Conservation (phyloP, 2,329 filamentous ascomycete species). For the Echinosphaeria canescens region DNA sequence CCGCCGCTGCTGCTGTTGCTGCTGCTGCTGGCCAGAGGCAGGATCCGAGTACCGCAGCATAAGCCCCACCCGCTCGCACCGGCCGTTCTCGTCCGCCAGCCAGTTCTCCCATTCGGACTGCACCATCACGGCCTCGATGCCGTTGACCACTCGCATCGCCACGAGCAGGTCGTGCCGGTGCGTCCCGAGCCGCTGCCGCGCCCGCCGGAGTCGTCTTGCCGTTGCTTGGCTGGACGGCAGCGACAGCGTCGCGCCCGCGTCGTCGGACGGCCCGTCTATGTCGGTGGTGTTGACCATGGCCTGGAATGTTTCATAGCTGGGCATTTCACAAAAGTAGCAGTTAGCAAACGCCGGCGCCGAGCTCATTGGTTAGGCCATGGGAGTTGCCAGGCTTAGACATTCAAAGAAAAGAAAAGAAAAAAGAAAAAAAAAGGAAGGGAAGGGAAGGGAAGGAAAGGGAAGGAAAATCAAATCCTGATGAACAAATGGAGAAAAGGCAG, state of each 20-base stretch:
- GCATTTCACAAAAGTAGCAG: not conserved
- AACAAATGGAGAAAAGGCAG: no score
- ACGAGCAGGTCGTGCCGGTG: conserved; percentile 85
- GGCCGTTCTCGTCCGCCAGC: conserved; percentile 56
- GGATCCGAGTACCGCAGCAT: no score
- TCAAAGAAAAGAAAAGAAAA: no score
- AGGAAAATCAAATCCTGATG: not conserved
- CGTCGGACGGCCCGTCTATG: conserved; percentile 31
- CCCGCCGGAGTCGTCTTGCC: conserved; percentile 47
- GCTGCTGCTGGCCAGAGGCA: no score
- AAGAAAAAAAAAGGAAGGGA: not conserved
- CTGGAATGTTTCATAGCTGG: conserved; percentile 37
- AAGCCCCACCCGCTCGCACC: conserved; percentile 42
- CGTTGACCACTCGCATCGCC: conserved; percentile 76
- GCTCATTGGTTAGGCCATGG: not conserved
- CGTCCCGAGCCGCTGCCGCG: conserved; percentile 61
- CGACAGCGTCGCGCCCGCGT: conserved; percentile 23
- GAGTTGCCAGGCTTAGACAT: not conserved
- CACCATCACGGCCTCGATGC: conserved; percentile 68
- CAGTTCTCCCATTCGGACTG: conserved; percentile 86
- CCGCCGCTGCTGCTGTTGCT: conserved; percentile 1
- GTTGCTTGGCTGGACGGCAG: conserved; percentile 27
- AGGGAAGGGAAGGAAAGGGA: not conserved
- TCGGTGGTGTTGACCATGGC: conserved; percentile 34
- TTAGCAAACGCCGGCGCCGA: not conserved